Evolutionary conservation across 345 rosid species (phyloP).

Genomic region (Melaleuca alternifolia): DNA sequence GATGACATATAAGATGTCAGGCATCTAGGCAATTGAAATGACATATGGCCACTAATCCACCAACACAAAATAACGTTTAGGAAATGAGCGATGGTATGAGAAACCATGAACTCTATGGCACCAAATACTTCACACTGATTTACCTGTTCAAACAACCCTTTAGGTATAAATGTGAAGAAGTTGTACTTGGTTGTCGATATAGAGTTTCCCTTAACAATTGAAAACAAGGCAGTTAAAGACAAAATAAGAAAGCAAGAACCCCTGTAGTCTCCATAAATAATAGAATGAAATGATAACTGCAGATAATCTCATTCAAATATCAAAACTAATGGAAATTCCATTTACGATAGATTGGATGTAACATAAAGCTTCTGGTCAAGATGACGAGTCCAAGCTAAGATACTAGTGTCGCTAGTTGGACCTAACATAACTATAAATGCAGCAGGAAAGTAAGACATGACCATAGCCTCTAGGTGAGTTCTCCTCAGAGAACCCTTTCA

Average conservation of each 20-base stretch:
- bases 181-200: conserved; percentile 96
- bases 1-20: conserved; percentile 28
- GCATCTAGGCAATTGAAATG: not conserved
- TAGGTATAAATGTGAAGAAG: conserved; percentile 85
- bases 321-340: not conserved
- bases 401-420: not conserved
- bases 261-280: not conserved
- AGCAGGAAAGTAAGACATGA: not conserved
- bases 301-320: not conserved
- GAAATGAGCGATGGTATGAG: not conserved
- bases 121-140: not conserved
- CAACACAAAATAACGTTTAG: not conserved
- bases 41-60: not conserved
- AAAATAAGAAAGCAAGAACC: not conserved
- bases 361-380: not conserved
- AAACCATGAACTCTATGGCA: not conserved
- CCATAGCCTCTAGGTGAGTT: not conserved
- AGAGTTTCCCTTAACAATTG: conserved; percentile 61
- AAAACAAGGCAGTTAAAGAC: not conserved
- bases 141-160: conserved; percentile 99
- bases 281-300: not conserved
- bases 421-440: not conserved
- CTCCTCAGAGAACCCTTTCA: not conserved
- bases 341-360: not conserved
- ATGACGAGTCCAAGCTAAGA: not conserved